These are phyloP conservation scores for Aspergillus puulaauensis DNA, from an alignment of 2,329 filamentous ascomycete species.

Conservation along the genomic window DNA sequence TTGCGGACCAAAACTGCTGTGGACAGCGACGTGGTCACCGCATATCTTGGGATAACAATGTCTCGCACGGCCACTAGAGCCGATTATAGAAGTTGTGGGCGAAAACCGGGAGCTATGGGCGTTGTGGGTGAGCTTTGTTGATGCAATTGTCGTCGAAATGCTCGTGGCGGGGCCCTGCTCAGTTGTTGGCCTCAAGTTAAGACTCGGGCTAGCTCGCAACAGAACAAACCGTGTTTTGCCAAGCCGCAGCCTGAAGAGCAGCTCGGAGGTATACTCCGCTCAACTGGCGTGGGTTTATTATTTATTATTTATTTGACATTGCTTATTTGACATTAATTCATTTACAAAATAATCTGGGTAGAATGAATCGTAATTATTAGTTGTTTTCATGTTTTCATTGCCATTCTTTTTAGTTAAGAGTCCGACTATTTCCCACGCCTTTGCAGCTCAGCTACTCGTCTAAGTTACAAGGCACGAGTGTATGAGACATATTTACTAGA, in stretches of 20 bases:
- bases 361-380: no score
- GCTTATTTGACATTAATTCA: no score
- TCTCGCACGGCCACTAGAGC: conserved; percentile 1
- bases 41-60: conserved; percentile 26
- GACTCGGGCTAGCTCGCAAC: background rate
- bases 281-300: background rate
- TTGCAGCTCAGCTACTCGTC: no score
- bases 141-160: background rate
- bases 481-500: no score
- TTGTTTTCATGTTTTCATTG: no score
- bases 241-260: conserved; percentile 6
- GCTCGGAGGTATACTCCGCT: background rate
- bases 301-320: no score
- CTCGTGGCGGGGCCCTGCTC: background rate
- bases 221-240: conserved; percentile 8
- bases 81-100: background rate
- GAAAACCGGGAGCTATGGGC: background rate
- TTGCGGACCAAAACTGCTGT: conserved; percentile 34
- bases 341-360: no score
- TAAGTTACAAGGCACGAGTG: no score
- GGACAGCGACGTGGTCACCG: conserved; percentile 28
- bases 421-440: no score
- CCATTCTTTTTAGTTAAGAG: no score
- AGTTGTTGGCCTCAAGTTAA: background rate
- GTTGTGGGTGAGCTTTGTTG: background rate